Evolutionary conservation across 192 early-diverging fungal genomes (phyloP).

Genomic region (Cetraspora pellucida): DNA sequence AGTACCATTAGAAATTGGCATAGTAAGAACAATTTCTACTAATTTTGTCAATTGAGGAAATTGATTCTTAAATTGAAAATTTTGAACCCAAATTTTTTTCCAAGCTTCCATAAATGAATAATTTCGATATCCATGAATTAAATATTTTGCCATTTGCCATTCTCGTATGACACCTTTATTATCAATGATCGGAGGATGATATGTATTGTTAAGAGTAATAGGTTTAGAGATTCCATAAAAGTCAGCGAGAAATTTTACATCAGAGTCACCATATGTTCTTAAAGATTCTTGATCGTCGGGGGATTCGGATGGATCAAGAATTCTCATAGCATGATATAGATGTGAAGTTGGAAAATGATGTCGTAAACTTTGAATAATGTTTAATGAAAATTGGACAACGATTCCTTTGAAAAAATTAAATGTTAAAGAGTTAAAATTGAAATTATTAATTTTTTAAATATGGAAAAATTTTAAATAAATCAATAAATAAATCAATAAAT

Average conservation of each 20-base stretch:
- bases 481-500: no score
- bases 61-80: not conserved
- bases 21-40: not conserved
- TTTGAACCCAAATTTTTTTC: not conserved
- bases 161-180: not conserved
- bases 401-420: no score
- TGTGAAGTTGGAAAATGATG: conserved; percentile 31
- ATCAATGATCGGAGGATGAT: no score
- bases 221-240: no score
- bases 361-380: conserved; percentile 39
- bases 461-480: no score
- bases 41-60: not conserved
- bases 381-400: conserved; percentile 9
- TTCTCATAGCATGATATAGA: not conserved
- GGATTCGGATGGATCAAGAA: not conserved
- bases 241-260: no score
- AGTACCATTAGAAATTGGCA: not conserved
- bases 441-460: no score
- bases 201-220: no score
- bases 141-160: not conserved
- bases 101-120: not conserved
- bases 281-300: not conserved
- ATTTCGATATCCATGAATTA: not conserved
- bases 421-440: no score
- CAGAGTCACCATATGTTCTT: no score